Conservation (phyloP, 2,329 filamentous ascomycete genomes). For the Claviceps maximensis region DNA sequence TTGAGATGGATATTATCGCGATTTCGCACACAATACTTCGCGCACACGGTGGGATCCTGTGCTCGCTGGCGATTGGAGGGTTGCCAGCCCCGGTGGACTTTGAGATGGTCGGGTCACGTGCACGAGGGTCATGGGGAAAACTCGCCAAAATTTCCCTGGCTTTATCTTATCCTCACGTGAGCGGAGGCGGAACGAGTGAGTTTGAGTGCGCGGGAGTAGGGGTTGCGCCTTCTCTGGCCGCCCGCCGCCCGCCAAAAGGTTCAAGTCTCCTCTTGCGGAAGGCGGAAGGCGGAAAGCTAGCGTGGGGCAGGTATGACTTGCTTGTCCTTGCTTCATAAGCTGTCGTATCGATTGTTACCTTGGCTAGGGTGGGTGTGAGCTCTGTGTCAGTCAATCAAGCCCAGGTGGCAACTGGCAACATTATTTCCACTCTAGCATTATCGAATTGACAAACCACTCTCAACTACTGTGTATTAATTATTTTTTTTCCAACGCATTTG, state of each 20-base stretch:
- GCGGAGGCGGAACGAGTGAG: background rate
- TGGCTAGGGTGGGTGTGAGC: background rate
- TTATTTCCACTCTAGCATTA: background rate
- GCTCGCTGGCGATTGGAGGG: slow-evolving; percentile 22
- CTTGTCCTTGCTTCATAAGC: no score
- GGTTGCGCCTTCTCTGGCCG: background rate
- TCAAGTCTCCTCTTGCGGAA: background rate
- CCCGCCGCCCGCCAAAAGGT: no score
- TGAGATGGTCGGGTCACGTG: background rate
- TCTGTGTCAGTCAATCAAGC: background rate
- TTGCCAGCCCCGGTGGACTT: slow-evolving; percentile 22
- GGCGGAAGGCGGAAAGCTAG: background rate
- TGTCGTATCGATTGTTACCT: background rate
- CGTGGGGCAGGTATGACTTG: background rate
- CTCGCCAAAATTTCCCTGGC: background rate
- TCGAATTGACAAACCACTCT: background rate
- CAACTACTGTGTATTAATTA: background rate
- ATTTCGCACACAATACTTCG: slow-evolving; percentile 5
- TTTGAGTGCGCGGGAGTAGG: background rate
- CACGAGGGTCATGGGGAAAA: background rate
- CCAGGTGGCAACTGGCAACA: background rate
- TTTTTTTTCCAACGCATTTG: background rate
- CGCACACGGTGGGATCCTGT: slow-evolving; percentile 8
- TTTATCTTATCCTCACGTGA: slow-evolving; percentile 13
- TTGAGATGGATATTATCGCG: slow-evolving; percentile 9